phyloP scores from a whole-genome alignment of 2,329 filamentous ascomycete genomes.

The Penicillium oxalicum region DNA sequence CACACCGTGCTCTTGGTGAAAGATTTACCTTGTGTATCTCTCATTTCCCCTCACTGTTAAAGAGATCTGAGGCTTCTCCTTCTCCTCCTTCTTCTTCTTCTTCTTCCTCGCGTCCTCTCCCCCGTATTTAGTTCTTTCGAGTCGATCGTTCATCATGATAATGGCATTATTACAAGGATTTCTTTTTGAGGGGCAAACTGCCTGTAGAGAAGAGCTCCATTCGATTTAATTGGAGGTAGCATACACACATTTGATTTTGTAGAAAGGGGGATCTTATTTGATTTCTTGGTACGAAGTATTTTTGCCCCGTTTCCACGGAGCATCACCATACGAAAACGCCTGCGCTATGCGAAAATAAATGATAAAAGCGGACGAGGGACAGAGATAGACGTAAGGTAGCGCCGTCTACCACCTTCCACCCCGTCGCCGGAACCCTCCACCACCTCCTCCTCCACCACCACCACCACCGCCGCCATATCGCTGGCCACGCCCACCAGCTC shows the following conservation, averaged over 20 bases:
- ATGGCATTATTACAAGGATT: too few species aligned
- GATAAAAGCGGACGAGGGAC: slow-evolving; percentile 10
- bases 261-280: slow-evolving; percentile 15
- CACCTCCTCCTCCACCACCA: slow-evolving; percentile 44
- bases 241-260: slow-evolving; percentile 1
- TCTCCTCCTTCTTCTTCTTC: too few species aligned
- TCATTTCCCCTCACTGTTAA: too few species aligned
- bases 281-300: slow-evolving; percentile 17
- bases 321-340: slow-evolving; percentile 33
- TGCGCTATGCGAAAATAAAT: slow-evolving; percentile 37
- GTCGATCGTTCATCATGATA: too few species aligned
- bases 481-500: slow-evolving; percentile 40
- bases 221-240: background rate
- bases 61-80: too few species aligned
- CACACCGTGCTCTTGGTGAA: too few species aligned
- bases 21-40: too few species aligned
- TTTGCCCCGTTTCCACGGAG: slow-evolving; percentile 16
- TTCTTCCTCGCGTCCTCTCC: too few species aligned
- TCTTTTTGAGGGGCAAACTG: too few species aligned
- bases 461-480: slow-evolving; percentile 37
- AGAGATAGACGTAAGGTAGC: background rate
- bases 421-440: slow-evolving; percentile 41
- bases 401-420: slow-evolving; percentile 37
- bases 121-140: too few species aligned
- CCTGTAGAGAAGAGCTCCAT: too few species aligned